Base-by-base conservation (phyloP, 306 rosid genomes). In the Quercus wislizeni region DNA sequence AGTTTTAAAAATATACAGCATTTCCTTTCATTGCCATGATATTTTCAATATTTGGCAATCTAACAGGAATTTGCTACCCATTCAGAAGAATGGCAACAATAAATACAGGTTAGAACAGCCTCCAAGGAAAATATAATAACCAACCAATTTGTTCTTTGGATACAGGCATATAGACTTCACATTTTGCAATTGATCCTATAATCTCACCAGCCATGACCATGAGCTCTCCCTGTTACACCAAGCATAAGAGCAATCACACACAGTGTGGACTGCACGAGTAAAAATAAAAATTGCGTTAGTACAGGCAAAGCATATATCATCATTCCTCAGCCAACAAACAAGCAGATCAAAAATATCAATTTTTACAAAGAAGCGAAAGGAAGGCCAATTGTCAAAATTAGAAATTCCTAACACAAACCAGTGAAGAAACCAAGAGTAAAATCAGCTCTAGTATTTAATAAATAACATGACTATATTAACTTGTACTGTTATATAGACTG, bases 261-360 rank as follows among this genome's bases (percentile, higher is more conserved):
- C n/a, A 93, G 74, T 31, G 86, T 33, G n/a, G 98, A 55, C 97
- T 93, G 95, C 59, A 82, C 71, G 83, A 77, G 33, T 51, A 82
- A 55, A 55, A 35, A 74, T 25, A 79, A 13, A 62, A 13, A 62
- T 4, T 4, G 2, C 1, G 1, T 4, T 11, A 13, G 9, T 27
- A 17, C 33, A 31, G 49, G 71, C 13, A 30, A 65, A 41, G 10
- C 21, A 31, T 31, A 17, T 58, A 58, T 58, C 25, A 10, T 31
- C 21, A 30, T n/a, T 17, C 6, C 71, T 65, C 71, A 5, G 5
- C 54, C 74, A 52, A 67, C 55, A 31, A 33, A 21, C 2, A 54
- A 4, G 38, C 20, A 6, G 11, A 49, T 18, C 10, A 62, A 62
- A 28, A 9, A 5, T 8, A 4, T 41, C 55, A 69, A 75, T 54